phyloP scores from a whole-genome alignment of 78 protist species.

The Dictyostelium purpureum region DNA sequence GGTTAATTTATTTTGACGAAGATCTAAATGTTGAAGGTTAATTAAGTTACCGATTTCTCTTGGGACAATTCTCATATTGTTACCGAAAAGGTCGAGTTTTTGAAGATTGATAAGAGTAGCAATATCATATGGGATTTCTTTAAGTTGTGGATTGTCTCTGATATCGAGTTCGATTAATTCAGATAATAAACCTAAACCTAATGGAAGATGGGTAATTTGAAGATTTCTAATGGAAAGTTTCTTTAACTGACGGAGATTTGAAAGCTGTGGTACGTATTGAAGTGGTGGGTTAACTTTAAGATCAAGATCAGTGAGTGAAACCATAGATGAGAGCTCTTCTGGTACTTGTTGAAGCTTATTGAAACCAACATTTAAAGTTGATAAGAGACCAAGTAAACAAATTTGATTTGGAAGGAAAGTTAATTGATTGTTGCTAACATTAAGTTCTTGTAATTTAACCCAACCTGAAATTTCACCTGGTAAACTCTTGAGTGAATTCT shows the following conservation, averaged over 20 bases:
- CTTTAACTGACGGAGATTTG: conserved; percentile 58
- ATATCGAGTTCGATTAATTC: conserved; percentile 73
- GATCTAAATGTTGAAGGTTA: conserved; percentile 71
- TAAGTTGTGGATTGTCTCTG: conserved; percentile 82
- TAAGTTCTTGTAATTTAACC: conserved; percentile 54
- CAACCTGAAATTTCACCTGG: conserved; percentile 77
- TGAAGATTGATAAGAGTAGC: conserved; percentile 73
- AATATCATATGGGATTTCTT: conserved; percentile 76
- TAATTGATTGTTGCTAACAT: conserved; percentile 72
- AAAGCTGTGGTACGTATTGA: conserved; percentile 75
- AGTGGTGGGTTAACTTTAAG: conserved; percentile 84
- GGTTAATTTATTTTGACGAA: conserved; percentile 74
- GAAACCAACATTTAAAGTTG: conserved; percentile 56
- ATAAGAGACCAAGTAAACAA: conserved; percentile 49
- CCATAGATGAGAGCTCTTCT: conserved; percentile 60
- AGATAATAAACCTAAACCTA: conserved; percentile 54
- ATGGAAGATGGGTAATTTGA: conserved; percentile 75
- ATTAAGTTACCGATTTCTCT: conserved; percentile 72
- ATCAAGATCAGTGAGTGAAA: conserved; percentile 66
- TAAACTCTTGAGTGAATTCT: conserved; percentile 66
- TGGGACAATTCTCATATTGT: conserved; percentile 78
- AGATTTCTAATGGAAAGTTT: conserved; percentile 75
- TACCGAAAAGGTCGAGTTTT: conserved; percentile 76
- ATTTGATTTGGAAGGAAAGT: conserved; percentile 79
- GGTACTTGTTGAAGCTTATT: conserved; percentile 79